Evolutionary conservation across 352 stramenopile genomes (phyloP).

Genomic region (Phytophthora constricta): DNA sequence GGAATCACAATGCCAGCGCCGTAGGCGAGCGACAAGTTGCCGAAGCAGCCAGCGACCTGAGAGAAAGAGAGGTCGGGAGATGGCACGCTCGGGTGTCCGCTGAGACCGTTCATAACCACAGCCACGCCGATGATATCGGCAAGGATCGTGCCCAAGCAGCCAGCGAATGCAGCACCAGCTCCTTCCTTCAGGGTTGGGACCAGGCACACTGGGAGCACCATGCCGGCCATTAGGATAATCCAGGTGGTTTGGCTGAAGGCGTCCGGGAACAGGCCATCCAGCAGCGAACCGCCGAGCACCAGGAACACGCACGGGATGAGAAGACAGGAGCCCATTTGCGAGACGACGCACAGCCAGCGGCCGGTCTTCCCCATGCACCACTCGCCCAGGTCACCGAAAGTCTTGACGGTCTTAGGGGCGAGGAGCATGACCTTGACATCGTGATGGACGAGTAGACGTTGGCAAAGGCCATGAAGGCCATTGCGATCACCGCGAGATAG

Average conservation of each 20-base stretch:
- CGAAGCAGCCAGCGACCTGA: constrained; percentile 30
- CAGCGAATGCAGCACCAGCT: constrained; percentile 31
- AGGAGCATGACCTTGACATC: constrained; percentile 48
- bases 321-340: constrained; percentile 19
- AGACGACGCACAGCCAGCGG: constrained; percentile 18
- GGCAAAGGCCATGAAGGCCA: constrained; percentile 55
- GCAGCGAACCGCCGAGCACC: constrained; percentile 29
- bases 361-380: constrained; percentile 18
- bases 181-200: constrained; percentile 35
- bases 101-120: constrained; percentile 26
- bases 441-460: constrained; percentile 53
- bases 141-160: constrained; percentile 27
- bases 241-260: constrained; percentile 23
- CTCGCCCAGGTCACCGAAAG: constrained; percentile 39
- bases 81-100: constrained; percentile 23
- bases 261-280: constrained; percentile 29
- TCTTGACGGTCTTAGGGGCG: constrained; percentile 42
- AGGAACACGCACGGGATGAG: constrained; percentile 27
- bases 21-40: constrained; percentile 37
- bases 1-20: constrained; percentile 42
- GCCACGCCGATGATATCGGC: constrained; percentile 13
- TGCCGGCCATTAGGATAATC: constrained; percentile 35
- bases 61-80: constrained; percentile 27
- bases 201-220: constrained; percentile 28
- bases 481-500: constrained; percentile 34